A percentile compares a stretch with the other conserved stretches of the same genome.
Conservation (phyloP, 768 basidiomycete species). For the Gloeopeniophorella convolvens region DNA sequence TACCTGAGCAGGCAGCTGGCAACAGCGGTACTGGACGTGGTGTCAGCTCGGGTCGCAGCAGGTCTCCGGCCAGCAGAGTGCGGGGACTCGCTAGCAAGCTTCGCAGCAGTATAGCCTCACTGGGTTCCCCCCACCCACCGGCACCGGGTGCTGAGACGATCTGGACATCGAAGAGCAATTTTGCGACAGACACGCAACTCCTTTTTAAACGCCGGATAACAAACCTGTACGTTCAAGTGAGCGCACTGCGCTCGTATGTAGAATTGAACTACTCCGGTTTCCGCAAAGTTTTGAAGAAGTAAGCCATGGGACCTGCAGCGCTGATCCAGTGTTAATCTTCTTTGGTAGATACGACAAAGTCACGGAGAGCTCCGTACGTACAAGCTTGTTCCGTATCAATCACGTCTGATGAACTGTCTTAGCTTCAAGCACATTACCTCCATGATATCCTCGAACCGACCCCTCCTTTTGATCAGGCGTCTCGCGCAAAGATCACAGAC, state of each 20-base stretch:
- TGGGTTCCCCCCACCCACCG: slow-evolving; percentile 44
- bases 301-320: slow-evolving; percentile 25
- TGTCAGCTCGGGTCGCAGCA: slow-evolving; percentile 13
- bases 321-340: slow-evolving; percentile 8
- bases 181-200: slow-evolving; percentile 76
- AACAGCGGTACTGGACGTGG: background rate
- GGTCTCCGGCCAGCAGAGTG: slow-evolving; percentile 14
- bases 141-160: slow-evolving; percentile 39
- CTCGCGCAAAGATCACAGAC: slow-evolving; percentile 57
- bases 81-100: slow-evolving; percentile 34
- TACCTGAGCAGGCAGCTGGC: background rate
- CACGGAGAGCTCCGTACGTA: slow-evolving; percentile 55
- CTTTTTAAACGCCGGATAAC: slow-evolving; percentile 89
- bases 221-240: slow-evolving; percentile 67
- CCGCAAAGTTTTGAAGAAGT: slow-evolving; percentile 95
- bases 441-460: slow-evolving; percentile 61
- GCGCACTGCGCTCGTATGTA: slow-evolving; percentile 76
- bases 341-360: slow-evolving; percentile 87
- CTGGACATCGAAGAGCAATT: slow-evolving; percentile 76
- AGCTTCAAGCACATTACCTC: slow-evolving; percentile 77
- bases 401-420: background rate
- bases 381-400: background rate
- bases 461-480: slow-evolving; percentile 56
- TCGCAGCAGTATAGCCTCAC: slow-evolving; percentile 38
- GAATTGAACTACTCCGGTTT: slow-evolving; percentile 92